phyloP scores from a whole-genome alignment of 805 yeast species.

The Lachancea waltii region DNA sequence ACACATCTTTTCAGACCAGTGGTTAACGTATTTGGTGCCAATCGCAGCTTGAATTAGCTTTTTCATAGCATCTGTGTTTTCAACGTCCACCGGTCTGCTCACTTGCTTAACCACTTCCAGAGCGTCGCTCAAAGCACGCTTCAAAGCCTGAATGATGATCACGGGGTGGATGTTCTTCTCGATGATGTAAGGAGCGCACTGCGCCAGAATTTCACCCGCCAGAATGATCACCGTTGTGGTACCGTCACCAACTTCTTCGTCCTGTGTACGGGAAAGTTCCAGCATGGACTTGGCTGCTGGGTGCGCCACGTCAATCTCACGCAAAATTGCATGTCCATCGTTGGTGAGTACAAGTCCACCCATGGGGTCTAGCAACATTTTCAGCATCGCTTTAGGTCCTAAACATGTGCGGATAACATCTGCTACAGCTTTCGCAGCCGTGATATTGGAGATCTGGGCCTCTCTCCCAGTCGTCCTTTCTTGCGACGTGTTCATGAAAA shows the following conservation, averaged over 20 bases:
- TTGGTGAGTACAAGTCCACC: constrained; percentile 95
- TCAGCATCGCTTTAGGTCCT: constrained; percentile 98
- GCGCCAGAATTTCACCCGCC: constrained; percentile 96
- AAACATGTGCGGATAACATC: constrained; percentile 96
- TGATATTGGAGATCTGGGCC: constrained; percentile 93
- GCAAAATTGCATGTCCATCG: constrained; percentile 96
- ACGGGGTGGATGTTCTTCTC: constrained; percentile 97
- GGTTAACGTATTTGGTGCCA: constrained; percentile 89
- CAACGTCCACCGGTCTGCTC: constrained; percentile 75
- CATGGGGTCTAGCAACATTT: constrained; percentile 91
- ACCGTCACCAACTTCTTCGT: constrained; percentile 98
- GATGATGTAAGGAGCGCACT: constrained; percentile 79
- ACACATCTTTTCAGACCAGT: constrained; percentile 92
- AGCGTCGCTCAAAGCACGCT: constrained; percentile 86
- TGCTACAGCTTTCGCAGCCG: constrained; percentile 99
- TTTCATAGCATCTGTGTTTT: constrained; percentile 81
- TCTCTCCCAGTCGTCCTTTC: constrained; percentile 95
- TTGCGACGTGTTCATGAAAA: constrained; percentile 77
- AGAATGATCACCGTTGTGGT: constrained; percentile 94
- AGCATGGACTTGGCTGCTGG: constrained; percentile 99
- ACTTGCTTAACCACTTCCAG: constrained; percentile 78
- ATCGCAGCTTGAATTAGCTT: constrained; percentile 83
- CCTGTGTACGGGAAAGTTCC: constrained; percentile 93
- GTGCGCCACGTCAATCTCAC: constrained; percentile 96
- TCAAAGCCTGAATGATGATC: constrained; percentile 87